Conservation (phyloP, 2,329 filamentous ascomycete species). For the Aspergillus terreus region DNA sequence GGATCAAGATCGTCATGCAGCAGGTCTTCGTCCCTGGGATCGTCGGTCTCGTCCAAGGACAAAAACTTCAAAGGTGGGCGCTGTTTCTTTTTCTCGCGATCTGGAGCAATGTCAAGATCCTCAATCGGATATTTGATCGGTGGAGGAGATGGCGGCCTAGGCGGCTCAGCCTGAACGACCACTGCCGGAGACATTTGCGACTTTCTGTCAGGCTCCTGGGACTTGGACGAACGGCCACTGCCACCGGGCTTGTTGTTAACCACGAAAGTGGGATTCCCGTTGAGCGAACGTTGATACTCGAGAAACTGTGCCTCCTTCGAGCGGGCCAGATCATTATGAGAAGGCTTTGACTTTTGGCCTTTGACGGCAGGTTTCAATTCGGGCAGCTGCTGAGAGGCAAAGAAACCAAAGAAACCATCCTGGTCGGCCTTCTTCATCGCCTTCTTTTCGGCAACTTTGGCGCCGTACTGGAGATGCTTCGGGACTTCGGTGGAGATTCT, state of each 20-base stretch:
- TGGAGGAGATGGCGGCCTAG: slow-evolving; percentile 63
- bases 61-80: slow-evolving; percentile 77
- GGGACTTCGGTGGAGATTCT: slow-evolving; percentile 86
- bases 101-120: slow-evolving; percentile 76
- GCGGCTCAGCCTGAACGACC: slow-evolving; percentile 47
- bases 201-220: slow-evolving; percentile 32
- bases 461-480: slow-evolving; percentile 75
- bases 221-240: slow-evolving; percentile 29
- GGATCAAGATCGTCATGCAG: slow-evolving; percentile 60
- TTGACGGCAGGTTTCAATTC: slow-evolving; percentile 72
- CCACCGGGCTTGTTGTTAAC: slow-evolving; percentile 25
- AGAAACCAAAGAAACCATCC: slow-evolving; percentile 50
- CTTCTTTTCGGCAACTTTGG: slow-evolving; percentile 72
- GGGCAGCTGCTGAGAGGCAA: slow-evolving; percentile 57
- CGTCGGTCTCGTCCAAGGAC: slow-evolving; percentile 60
- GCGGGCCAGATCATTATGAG: slow-evolving; percentile 44
- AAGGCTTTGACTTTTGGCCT: slow-evolving; percentile 59
- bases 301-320: slow-evolving; percentile 45
- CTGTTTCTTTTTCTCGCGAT: slow-evolving; percentile 57
- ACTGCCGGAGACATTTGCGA: slow-evolving; percentile 30
- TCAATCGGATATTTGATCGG: slow-evolving; percentile 93
- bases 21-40: slow-evolving; percentile 45
- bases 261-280: slow-evolving; percentile 42
- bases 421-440: slow-evolving; percentile 59
- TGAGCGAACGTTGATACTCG: slow-evolving; percentile 47